Conservation (phyloP, 371 early-diverging fungal genomes). For the Syncephalastrum racemosum region DNA sequence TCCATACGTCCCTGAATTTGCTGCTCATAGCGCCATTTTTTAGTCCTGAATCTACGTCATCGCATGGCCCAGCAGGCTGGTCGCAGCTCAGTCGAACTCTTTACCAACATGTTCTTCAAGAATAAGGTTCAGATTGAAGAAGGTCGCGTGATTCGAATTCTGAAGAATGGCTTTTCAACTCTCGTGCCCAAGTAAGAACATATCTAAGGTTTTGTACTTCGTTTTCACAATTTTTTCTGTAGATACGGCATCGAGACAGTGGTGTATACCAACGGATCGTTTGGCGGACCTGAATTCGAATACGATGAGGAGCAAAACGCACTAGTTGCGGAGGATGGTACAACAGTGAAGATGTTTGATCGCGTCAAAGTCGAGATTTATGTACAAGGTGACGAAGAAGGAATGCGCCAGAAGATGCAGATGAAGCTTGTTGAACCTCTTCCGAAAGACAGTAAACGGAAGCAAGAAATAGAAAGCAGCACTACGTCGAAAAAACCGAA, state of each 20-base stretch:
- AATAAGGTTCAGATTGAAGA: slow-evolving; percentile 81
- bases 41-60: slow-evolving; percentile 91
- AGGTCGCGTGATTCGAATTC: slow-evolving; percentile 87
- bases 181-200: slow-evolving; percentile 75
- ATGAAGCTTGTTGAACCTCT: slow-evolving; percentile 69
- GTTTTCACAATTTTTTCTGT: background rate
- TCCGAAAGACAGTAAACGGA: slow-evolving; percentile 39
- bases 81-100: slow-evolving; percentile 92
- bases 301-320: slow-evolving; percentile 35
- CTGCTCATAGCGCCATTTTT: background rate
- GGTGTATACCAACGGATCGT: slow-evolving; percentile 60
- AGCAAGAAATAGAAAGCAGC: slow-evolving; percentile 6
- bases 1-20: background rate
- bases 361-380: slow-evolving; percentile 74
- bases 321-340: slow-evolving; percentile 42
- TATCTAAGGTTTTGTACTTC: slow-evolving; percentile 3
- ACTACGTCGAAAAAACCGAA: slow-evolving; percentile 12
- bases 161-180: slow-evolving; percentile 93
- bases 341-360: slow-evolving; percentile 67
- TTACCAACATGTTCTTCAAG: slow-evolving; percentile 92
- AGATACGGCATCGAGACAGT: slow-evolving; percentile 92
- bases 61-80: slow-evolving; percentile 95
- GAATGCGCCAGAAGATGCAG: slow-evolving; percentile 70
- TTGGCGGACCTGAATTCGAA: slow-evolving; percentile 24
- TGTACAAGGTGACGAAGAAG: slow-evolving; percentile 74